phyloP scores from a whole-genome alignment of 192 early-diverging fungal species.

The Dimargaris cristalligena region DNA sequence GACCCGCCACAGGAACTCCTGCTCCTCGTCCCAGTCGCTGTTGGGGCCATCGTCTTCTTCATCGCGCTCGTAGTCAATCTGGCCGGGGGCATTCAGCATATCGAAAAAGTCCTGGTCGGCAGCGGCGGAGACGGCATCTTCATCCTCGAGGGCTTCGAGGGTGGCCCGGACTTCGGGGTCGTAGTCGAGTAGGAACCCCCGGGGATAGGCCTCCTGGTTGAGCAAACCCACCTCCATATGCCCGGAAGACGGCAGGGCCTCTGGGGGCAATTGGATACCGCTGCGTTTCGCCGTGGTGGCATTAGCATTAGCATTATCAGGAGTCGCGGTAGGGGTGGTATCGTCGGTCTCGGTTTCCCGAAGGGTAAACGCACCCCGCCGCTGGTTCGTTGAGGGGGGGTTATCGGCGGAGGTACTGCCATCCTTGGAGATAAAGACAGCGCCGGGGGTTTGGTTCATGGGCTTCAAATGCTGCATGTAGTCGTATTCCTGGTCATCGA shows the following conservation, averaged over 20 bases:
- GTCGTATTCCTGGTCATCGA: slow-evolving; percentile 83
- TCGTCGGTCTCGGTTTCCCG: too few species aligned
- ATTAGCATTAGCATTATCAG: too few species aligned
- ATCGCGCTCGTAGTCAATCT: slow-evolving; percentile 41
- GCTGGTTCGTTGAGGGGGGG: too few species aligned
- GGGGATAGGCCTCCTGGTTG: slow-evolving; percentile 42
- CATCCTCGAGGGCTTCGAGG: slow-evolving; percentile 86
- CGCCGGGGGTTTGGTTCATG: slow-evolving; percentile 55
- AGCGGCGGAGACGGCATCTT: slow-evolving; percentile 66
- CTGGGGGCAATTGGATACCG: too few species aligned
- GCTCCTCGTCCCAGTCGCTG: slow-evolving; percentile 30
- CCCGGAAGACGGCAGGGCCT: slow-evolving; percentile 53
- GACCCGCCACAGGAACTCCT: slow-evolving; percentile 17
- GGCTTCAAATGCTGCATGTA: slow-evolving; percentile 82
- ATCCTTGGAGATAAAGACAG: too few species aligned
- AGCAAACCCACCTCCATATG: slow-evolving; percentile 56
- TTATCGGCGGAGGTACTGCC: too few species aligned
- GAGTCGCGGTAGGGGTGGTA: too few species aligned
- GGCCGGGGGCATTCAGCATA: slow-evolving; percentile 51
- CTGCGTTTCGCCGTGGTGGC: too few species aligned
- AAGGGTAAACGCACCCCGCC: too few species aligned
- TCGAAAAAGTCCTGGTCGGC: slow-evolving; percentile 73
- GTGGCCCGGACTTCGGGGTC: slow-evolving; percentile 71
- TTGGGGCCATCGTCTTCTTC: slow-evolving; percentile 24
- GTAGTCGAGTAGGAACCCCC: slow-evolving; percentile 54